Evolutionary conservation across 345 rosid genomes (phyloP), one percentile per base, ranked within the genome.

Genomic region (Draba incana): DNA sequence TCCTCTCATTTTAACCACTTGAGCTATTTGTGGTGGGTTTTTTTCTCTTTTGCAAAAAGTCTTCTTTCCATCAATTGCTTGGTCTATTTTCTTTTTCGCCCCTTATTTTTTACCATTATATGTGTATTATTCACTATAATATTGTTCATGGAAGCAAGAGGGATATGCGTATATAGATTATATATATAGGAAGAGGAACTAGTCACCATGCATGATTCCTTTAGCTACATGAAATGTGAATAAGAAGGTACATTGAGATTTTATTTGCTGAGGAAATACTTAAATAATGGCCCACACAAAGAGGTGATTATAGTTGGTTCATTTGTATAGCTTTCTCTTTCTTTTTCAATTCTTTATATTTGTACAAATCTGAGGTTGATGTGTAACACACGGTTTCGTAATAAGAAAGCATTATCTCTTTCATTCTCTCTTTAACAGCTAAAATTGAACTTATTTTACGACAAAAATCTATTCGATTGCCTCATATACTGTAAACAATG

Each of bases 201-300:
- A 69, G 47, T 62, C 30, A 59, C 23, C 57, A 37, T 72, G 77
- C 66, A 72, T 57, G 77, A 65, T 48, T 72, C 13, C 51, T 31
- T 49, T 11, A 66, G 65, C 42, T 20, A 66, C 30, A 66, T 66
- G 61, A 74, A 74, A 66, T 66, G 72, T 74, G 72, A 66, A 66
- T 66, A 74, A 62, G 49, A 73, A 59, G 62, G 48, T 66, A 66
- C 56, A 44, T 50, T 73, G 67, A 58, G 77, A 65, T 52, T 66
- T 50, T 50, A 31, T 65, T 66, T 73, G 47, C 48, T 57, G 71
- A 65, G 61, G 47, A 65, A 23, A 11, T 57, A 66, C 77, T 58
- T 73, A 73, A 65, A 73, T 66, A 73, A 58, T 65, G 77, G 49
- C 62, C 71, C 77, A 73, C 77, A 65, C 8, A 15, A 4, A 55